Evolutionary conservation across 768 basidiomycete species (phyloP), one percentile per base, ranked within the genome.

Genomic region (Lactifluus volemus): DNA sequence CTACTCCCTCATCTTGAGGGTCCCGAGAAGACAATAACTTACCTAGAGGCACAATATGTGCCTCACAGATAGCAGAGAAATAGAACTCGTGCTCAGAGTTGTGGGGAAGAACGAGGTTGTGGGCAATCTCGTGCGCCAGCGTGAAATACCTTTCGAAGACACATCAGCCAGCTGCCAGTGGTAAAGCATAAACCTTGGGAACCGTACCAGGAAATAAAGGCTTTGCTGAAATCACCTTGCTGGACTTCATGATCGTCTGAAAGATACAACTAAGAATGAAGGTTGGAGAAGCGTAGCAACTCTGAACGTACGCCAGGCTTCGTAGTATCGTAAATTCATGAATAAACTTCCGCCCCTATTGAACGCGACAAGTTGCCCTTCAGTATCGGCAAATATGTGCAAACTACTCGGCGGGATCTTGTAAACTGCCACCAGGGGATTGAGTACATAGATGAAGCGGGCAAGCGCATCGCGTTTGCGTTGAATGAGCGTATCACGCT

Each of bases 1-100:
- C 39, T 53, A 58, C 29, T 19, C 34, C 25, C 8, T 34, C 47
- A 21, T 34, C 39, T 45, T 5, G n/a, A 42, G 12, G 3, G 19
- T 56, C 49, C 55, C 44, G 52, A 19, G 29, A 36, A 11, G 51
- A 6, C 32, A 64, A 51, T 17, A 65, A 21, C 36, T 17, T 39
- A 44, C 58, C 25, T 21, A 85, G 72, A 19, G 72, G 68, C 53
- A 76, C 64, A 30, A 86, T 69, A 68, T 80, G 79, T 38, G 78
- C 80, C 73, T 97, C 91, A 64, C 89, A 90, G 19, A 98, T 88
- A 6, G 89, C 85, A 32, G 92, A 92, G 68, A 96, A 94, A 72
- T 92, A 97, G 72, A 97, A 98, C 64, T 93, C 92, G 65, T 96
- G 94, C 69, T 94, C 87, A 1, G 90, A 85, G 70, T 96, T 94